phyloP scores from a whole-genome alignment of 192 early-diverging fungal genomes.

The Pilobolus umbonatus region DNA sequence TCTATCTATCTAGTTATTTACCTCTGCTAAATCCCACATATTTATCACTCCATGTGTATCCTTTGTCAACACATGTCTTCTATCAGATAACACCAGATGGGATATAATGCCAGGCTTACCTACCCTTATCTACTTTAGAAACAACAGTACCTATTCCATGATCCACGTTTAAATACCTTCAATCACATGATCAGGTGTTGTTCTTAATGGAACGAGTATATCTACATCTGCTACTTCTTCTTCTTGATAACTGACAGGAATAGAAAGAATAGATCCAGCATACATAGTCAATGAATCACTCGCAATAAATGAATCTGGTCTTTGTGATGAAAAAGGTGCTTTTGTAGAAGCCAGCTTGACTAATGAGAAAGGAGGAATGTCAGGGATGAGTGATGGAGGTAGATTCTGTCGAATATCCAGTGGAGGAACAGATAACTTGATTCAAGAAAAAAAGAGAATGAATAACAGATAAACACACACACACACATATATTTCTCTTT shows the following conservation, averaged over 20 bases:
- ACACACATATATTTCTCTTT: background rate
- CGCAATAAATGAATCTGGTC: slow-evolving; percentile 35
- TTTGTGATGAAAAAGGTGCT: slow-evolving; percentile 28
- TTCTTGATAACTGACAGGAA: slow-evolving; percentile 36
- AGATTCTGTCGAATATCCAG: slow-evolving; percentile 35
- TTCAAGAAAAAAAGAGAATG: background rate
- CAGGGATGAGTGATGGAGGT: slow-evolving; percentile 21
- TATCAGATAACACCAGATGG: slow-evolving; percentile 74
- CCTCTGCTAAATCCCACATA: slow-evolving; percentile 91
- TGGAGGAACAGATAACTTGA: slow-evolving; percentile 60
- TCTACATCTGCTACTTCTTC: slow-evolving; percentile 26
- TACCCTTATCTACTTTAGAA: slow-evolving; percentile 11
- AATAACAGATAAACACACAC: too few species aligned
- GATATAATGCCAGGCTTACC: slow-evolving; percentile 64
- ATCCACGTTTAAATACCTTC: too few species aligned
- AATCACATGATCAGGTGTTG: slow-evolving; percentile 31
- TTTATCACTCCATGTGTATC: slow-evolving; percentile 74
- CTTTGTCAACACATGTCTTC: slow-evolving; percentile 79
- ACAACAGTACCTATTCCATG: slow-evolving; percentile 20
- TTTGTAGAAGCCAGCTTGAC: slow-evolving; percentile 42
- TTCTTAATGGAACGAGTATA: slow-evolving; percentile 26
- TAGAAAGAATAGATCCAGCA: slow-evolving; percentile 36
- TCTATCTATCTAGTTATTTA: slow-evolving; percentile 26
- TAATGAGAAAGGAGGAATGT: slow-evolving; percentile 42
- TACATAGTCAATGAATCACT: slow-evolving; percentile 32